Percentiles rank a stretch among this genome's conserved stretches.
Evolutionary conservation across 1,284 basidiomycete genomes (phyloP).

Genomic region (Rhizopogon parksii): DNA sequence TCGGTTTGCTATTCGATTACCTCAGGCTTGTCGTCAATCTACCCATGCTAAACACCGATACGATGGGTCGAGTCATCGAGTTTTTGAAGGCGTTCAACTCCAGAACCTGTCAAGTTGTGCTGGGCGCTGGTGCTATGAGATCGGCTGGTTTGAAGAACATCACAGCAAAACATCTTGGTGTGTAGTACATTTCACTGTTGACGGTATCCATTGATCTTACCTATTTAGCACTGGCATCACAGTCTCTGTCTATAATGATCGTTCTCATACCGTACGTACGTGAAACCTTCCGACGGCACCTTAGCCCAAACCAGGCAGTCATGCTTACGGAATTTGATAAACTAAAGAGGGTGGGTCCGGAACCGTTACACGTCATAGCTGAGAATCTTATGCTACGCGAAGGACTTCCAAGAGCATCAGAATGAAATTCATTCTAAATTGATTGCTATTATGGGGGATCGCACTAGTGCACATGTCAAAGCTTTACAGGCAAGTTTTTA

Average conservation of each 20-base stretch:
- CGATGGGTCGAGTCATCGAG: slow-evolving; percentile 90
- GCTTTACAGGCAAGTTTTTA: slow-evolving; percentile 55
- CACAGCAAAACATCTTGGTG: slow-evolving; percentile 94
- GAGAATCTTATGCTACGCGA: slow-evolving; percentile 6
- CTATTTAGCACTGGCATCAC: slow-evolving; percentile 81
- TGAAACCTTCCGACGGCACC: slow-evolving; percentile 88
- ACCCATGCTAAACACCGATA: slow-evolving; percentile 85
- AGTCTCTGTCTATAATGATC: slow-evolving; percentile 90
- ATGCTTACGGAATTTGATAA: slow-evolving; percentile 99
- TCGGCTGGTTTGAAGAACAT: slow-evolving; percentile 98
- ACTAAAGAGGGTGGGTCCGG: slow-evolving; percentile 73
- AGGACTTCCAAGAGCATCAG: slow-evolving; percentile 98
- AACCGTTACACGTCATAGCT: slow-evolving; percentile 4
- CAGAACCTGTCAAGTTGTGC: slow-evolving; percentile 93
- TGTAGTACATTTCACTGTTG: slow-evolving; percentile 12
- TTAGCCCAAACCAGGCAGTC: slow-evolving; percentile 89
- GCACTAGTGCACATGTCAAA: slow-evolving; percentile 81
- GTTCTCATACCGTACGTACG: slow-evolving; percentile 95
- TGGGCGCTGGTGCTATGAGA: slow-evolving; percentile 97
- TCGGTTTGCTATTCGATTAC: slow-evolving; percentile 81
- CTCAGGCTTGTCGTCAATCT: slow-evolving; percentile 85
- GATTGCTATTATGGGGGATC: slow-evolving; percentile 97
- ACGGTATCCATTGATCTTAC: slow-evolving; percentile 9
- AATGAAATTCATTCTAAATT: slow-evolving; percentile 98
- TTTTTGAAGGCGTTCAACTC: slow-evolving; percentile 98